phyloP scores from a whole-genome alignment of 2,329 filamentous ascomycete genomes.

The Chaetomium olivaceum region DNA sequence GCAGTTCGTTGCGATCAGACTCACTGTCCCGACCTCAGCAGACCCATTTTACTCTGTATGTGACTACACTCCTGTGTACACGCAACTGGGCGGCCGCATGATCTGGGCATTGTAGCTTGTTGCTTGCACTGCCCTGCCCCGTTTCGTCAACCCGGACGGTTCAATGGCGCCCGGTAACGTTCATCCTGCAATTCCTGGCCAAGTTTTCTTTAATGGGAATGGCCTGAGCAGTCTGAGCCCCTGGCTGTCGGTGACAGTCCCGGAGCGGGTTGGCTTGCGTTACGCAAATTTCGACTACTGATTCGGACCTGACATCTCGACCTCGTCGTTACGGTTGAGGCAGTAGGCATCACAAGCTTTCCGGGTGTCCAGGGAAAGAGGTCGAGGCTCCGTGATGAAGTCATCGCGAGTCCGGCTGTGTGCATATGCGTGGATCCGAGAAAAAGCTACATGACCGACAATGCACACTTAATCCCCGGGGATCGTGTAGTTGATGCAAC shows the following conservation, averaged over 20 bases:
- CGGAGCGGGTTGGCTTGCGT: not conserved
- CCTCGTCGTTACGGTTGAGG: not conserved
- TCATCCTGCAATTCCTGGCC: not conserved
- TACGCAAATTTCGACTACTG: not conserved
- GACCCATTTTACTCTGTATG: not conserved
- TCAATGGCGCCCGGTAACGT: not conserved
- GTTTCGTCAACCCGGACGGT: not conserved
- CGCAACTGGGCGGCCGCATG: not conserved
- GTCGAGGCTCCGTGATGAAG: not conserved
- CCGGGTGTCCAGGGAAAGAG: not conserved
- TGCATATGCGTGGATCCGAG: constrained; percentile 3
- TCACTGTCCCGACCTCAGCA: not conserved
- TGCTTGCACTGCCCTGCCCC: not conserved
- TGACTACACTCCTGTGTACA: no score
- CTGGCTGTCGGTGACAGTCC: not conserved
- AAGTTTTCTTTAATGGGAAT: not conserved
- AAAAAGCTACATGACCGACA: not conserved
- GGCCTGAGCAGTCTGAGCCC: not conserved
- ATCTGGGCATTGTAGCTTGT: not conserved
- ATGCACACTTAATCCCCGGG: not conserved
- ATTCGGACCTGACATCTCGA: not conserved
- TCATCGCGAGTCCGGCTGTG: not conserved
- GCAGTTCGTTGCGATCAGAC: constrained; percentile 22
- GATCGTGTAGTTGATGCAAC: constrained; percentile 9
- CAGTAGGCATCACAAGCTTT: not conserved